These are phyloP conservation scores for Coemansia erecta DNA, from an alignment of 192 early-diverging fungal genomes.

Conservation along the genomic window DNA sequence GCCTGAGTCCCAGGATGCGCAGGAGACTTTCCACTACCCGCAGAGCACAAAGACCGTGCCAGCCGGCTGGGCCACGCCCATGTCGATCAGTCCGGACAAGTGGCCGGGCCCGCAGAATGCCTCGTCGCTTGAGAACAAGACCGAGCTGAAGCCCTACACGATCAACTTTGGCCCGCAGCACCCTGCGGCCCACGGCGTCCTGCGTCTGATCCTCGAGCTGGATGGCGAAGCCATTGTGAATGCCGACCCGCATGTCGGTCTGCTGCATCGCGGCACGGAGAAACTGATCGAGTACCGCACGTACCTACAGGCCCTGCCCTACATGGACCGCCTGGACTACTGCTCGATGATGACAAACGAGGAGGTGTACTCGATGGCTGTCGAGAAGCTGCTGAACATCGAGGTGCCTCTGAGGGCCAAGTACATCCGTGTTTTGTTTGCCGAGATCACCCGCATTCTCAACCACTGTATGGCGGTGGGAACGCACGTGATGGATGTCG, in stretches of 20 bases:
- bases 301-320: constrained; percentile 95
- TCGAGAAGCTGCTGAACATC: constrained; percentile 98
- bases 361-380: constrained; percentile 94
- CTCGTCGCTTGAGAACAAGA: constrained; percentile 28
- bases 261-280: constrained; percentile 97
- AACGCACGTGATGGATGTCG: constrained; percentile 96
- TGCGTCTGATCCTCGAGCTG: constrained; percentile 91
- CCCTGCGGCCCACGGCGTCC: constrained; percentile 96
- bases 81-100: constrained; percentile 36
- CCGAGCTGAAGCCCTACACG: constrained; percentile 76
- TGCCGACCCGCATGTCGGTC: constrained; percentile 95
- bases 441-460: constrained; percentile 93
- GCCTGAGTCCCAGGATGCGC: constrained; percentile 11
- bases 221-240: constrained; percentile 88
- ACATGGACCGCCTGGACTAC: constrained; percentile 98
- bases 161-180: constrained; percentile 99
- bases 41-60: constrained; percentile 35
- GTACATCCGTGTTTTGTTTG: constrained; percentile 97
- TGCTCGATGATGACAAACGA: constrained; percentile 99
- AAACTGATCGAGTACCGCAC: constrained; percentile 99
- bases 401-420: constrained; percentile 91
- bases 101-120: constrained; percentile 43
- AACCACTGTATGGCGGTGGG: constrained; percentile 99
- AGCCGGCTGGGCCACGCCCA: constrained; percentile 41
- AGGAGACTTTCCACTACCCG: constrained; percentile 31